Base-by-base conservation (phyloP, 495 filamentous ascomycete genomes). In the Amniculicola lignicola region DNA sequence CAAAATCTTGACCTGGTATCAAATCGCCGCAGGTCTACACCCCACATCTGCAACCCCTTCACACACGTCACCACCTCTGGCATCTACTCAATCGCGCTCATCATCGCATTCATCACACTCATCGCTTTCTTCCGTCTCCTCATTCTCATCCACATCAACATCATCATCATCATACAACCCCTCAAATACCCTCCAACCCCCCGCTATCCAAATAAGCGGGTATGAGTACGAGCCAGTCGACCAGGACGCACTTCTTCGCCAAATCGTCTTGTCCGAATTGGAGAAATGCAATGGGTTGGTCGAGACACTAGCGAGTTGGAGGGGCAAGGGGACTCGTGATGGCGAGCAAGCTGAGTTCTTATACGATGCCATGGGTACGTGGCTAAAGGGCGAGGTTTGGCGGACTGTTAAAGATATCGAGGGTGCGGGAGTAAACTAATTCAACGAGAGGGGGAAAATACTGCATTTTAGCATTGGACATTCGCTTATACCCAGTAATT, bases 1-100 rank as follows among this genome's bases (percentile, higher is more conserved):
- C 19, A 64, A 64, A 15, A 53, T 60, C 57, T 21, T 64, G 4
- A 47, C 46, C 10, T 64, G 61, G 61, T 64, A 64, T 36, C 61
- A 60, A 24, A 56, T 56, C 22, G 61, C 61, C 21, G 57, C 39
- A 11, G 56, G 56, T 2, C 15, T 57, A 9, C 49, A 63, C 25
- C 51, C 49, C 24, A 28, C 43, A 21, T 31, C 51, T 40, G 21
- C 54, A 14, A 28, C 38, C 15, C 33, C 57, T 7, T n/a, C n/a
- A n/a, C n/a, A n/a, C n/a, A n/a, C n/a, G n/a, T n/a, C n/a, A n/a
- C n/a, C n/a, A n/a, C n/a, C n/a, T n/a, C n/a, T n/a, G n/a, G n/a
- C n/a, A n/a, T n/a, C n/a, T n/a, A n/a, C n/a, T n/a, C n/a, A n/a
- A n/a, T n/a, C n/a, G 19, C 46, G 37, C 43, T 48, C 40, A 48